Evolutionary conservation across 75 land plant species (phyloP), one percentile per base, ranked within the genome.

Genomic region (Pinus albicaulis): DNA sequence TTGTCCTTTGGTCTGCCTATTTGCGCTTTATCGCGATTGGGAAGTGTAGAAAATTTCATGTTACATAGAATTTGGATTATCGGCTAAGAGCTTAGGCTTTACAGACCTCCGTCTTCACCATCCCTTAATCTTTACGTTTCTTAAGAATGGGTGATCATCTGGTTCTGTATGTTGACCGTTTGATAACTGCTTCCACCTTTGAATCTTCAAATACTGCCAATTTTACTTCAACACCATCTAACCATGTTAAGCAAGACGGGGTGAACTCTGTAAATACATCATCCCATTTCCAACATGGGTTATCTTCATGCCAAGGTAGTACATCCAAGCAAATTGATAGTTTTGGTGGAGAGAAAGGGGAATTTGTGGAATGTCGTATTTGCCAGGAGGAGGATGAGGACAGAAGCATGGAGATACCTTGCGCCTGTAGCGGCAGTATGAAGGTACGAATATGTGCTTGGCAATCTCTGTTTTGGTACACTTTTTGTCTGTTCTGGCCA

Each of bases 381-480:
- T 92, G 95, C 72, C 95, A 92, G n/a, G 95, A 92, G 72, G 95
- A 92, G 83, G 95, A 87, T 55, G 79, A 86, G 8, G 80, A 82
- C 44, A n/a, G 64, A 19, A 78, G 76, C 15, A 78, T 92, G 87
- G 95, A 92, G 57, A 74, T 85, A 63, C 95, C 95, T 61, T 92
- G 95, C 76, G 93, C 86, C 58, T 92, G 95, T 65, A 91, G 76
- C 77, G 95, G n/a, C 15, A 91, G 85, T 52, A 84, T 92, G 72
- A 92, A 92, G 93, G 95, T 92, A 72, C 48, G 74, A 0, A 25
- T 48, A 48, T 36, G 2, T 41, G 23, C 71, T 68, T 38, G 71
- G 11, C 10, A 68, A 68, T 68, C n/a, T 68, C 48, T 20, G 22
- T 68, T 68, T 68, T n/a, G 52, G 23, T 68, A 12, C n/a, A 20